Evolutionary conservation across 2,329 filamentous ascomycete genomes (phyloP), one percentile per base, ranked within the genome.

Genomic region (Colletotrichum caudatum): DNA sequence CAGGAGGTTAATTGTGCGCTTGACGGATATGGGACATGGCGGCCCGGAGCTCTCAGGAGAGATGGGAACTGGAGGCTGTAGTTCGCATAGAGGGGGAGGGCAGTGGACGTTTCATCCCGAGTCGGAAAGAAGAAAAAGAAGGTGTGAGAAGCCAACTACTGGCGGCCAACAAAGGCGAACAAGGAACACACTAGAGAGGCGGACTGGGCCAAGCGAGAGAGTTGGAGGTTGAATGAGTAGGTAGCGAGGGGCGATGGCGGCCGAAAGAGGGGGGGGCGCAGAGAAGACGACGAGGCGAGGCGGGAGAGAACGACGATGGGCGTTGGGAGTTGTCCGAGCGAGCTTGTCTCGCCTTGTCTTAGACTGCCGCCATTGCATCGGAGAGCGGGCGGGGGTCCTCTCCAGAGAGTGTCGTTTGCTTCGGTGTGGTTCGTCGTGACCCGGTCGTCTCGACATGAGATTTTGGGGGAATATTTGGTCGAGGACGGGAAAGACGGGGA

Each of bases 281-380:
- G 26, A 56, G 58, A 29, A 16, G 23, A 46, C 26, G 26, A 29
- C 26, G 26, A 63, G 37, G 18, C 33, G 62, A 60, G 54, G 62
- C 63, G 67, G 67, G 41, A 62, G 50, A 62, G 68, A 60, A 69
- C 41, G 53, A 44, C 26, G 26, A n/a, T 37, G 33, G 41, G n/a
- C 46, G 51, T 35, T 46, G 23, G 23, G 60, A 39, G 59, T 51
- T 44, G 29, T 26, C 12, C 12, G 18, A 35, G 56, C 56, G 29
- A 29, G 29, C 48, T 56, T 57, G 64, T 61, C 58, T 71, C 64
- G 41, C 62, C 57, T 71, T 58, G 68, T 68, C 68, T 63, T 62
- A 51, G 68, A 51, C 56, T 51, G 63, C n/a, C 56, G 67, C n/a
- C 51, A 50, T 64, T 41, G 54, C 54, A 26, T 39, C 54, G 59